Evolutionary conservation across 2,329 filamentous ascomycete species (phyloP), one percentile per base, ranked within the genome.

Genomic region (Mycosphaerella sp.): DNA sequence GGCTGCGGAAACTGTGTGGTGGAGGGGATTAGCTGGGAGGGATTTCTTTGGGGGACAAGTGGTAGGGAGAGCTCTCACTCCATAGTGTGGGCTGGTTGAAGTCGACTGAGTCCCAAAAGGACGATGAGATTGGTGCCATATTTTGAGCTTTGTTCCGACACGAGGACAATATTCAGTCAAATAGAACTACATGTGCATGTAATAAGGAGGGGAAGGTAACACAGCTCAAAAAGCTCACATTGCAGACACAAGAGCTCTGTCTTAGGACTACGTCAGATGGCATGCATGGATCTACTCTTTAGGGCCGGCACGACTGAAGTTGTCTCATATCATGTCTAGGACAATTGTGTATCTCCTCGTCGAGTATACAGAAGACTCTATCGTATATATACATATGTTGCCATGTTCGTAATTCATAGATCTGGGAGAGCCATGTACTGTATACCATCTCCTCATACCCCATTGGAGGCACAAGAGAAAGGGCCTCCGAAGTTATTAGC

Each of bases 401-500:
- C 30, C 10, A 10, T 34, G 13, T n/a, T 34, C 30, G 4, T 34
- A n/a, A 12, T 8, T 34, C 30, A 13, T 34, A 34, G 10, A 34
- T 34, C 14, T 27, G 25, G 8, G 13, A 34, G 25, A 34, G 10
- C 32, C 6, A 34, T 18, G 21, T 32, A 44, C 36, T 39, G n/a
- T 39, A 9, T 7, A 16, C n/a, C 36, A 39, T 39, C 14, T 6
- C 12, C 36, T 41, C 13, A 49, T 12, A 49, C 25, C 5, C 28
- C 45, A 16, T 49, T 49, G 14, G 45, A 25, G 6, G 45, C 37
- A 30, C 45, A 49, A 2, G 45, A 49, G 16, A 49, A 49, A 6
- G 45, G 45, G 1, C 45, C 80, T 1, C 84, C 79, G 21, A 94
- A 86, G 0, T 71, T 72, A 3, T 80, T 79, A 1, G 75, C 70